Evolutionary conservation across 1,284 basidiomycete species (phyloP).

Genomic region (Uromyces viciae-fabae): DNA sequence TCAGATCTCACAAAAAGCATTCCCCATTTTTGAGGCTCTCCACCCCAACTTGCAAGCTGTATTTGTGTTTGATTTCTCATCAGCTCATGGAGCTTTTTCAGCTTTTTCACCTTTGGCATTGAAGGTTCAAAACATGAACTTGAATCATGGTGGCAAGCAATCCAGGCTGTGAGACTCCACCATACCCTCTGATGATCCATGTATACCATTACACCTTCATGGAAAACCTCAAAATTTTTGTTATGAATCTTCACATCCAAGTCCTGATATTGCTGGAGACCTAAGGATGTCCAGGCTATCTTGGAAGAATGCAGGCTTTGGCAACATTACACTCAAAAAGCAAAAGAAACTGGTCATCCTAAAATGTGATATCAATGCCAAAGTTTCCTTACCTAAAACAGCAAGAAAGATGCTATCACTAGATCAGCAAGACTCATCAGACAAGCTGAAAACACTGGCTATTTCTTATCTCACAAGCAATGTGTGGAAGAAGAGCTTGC

Average conservation of each 20-base stretch:
- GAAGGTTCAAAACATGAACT: neutral
- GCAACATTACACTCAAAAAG: neutral
- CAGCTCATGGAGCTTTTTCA: neutral
- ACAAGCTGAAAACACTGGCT: constrained; percentile 5
- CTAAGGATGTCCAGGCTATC: neutral
- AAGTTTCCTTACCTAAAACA: neutral
- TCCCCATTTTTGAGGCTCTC: neutral
- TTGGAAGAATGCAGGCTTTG: neutral
- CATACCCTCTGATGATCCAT: neutral
- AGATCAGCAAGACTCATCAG: neutral
- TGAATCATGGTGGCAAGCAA: neutral
- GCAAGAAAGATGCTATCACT: neutral
- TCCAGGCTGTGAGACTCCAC: neutral
- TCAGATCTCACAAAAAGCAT: too few relatives aligned
- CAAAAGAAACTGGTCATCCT: neutral
- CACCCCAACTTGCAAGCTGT: neutral
- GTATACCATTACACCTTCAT: neutral
- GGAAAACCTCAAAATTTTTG: neutral
- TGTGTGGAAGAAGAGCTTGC: neutral
- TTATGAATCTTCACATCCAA: neutral
- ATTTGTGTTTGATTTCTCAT: neutral
- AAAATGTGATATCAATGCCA: neutral
- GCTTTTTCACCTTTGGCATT: neutral
- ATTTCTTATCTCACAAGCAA: neutral
- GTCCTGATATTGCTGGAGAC: neutral